A percentile compares a stretch with the other conserved stretches of the same genome.
Evolutionary conservation across 495 filamentous ascomycete species (phyloP).

Genomic region (Neurospora sublineolata): DNA sequence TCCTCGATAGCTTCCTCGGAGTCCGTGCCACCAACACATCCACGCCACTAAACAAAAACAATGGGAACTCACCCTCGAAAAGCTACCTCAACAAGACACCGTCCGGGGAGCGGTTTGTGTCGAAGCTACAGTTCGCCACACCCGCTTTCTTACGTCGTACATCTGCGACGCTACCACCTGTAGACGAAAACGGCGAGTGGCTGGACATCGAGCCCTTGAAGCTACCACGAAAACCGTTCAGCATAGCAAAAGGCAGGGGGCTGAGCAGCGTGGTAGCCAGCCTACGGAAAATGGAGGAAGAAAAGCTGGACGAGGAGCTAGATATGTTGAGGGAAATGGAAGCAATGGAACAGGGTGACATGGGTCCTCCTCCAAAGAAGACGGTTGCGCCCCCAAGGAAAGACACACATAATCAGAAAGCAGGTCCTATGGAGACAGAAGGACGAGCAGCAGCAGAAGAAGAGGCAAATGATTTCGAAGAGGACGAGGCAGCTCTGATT

Average conservation of each 20-base stretch:
- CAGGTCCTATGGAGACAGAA: conserved; percentile 7
- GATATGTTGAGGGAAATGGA: conserved; percentile 78
- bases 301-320: conserved; percentile 64
- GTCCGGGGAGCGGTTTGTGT: conserved; percentile 19
- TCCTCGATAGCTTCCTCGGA: conserved; percentile 48
- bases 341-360: conserved; percentile 28
- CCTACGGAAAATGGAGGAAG: conserved; percentile 68
- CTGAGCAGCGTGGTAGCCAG: conserved; percentile 70
- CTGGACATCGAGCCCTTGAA: conserved; percentile 35
- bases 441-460: not conserved
- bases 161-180: conserved; percentile 25
- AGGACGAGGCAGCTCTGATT: not conserved
- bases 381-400: not conserved
- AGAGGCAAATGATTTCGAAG: not conserved
- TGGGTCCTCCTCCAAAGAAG: conserved; percentile 1
- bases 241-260: conserved; percentile 42
- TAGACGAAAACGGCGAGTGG: conserved; percentile 39
- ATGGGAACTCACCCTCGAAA: conserved; percentile 20
- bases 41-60: conserved; percentile 42
- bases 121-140: conserved; percentile 47
- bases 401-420: conserved; percentile 11
- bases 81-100: conserved; percentile 29
- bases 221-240: conserved; percentile 47
- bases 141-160: conserved; percentile 64
- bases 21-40: not conserved